Base-by-base conservation (phyloP, 306 rosid species). In the Malus sylvestris region DNA sequence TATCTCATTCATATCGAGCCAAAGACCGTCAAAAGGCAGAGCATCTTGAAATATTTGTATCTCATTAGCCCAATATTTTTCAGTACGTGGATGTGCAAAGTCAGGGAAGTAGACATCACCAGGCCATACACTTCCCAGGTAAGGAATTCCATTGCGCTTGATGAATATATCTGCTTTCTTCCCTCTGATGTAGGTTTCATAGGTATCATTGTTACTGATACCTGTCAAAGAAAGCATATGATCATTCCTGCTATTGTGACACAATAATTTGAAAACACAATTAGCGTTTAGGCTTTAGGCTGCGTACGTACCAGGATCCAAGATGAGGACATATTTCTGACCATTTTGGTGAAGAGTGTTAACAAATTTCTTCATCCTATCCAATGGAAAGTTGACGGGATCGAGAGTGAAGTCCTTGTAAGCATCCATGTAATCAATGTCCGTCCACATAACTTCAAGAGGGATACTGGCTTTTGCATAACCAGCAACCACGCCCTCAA, bases 361-460 rank as follows among this genome's bases (percentile, higher is more conserved):
- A 46, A 85, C 89, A 79, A 94, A 87, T 23, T 25, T 80, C 74
- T 57, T 79, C 97, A 91, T 91, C 81, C 85, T 79, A 8, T 87
- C 88, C 64, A 76, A 42, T 0, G 98, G 96, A 78, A 88, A 94
- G 87, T 94, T 90, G 67, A 91, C 71, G 55, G 95, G 98, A 79
- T 94, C 97, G 70, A 94, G 85, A 44, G 97, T 91, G 77, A 94
- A 94, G 79, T 90, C 95, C 86, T 94, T 94, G 70, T 69, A 87
- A 25, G 78, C 93, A 83, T 91, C 97, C 98, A 91, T 94, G 87
- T 91, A 91, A 83, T 94, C 97, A 80, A 94, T 91, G 76, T 94
- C 97, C 14, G 98, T 91, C 97, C 98, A 93, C 82, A 90, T 87
- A 45, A 88, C 97, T 90, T 93, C 98, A 11, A 94, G 97, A 68